Base-by-base conservation (phyloP, 2,329 filamentous ascomycete genomes). In the Ramichloridium luteum region DNA sequence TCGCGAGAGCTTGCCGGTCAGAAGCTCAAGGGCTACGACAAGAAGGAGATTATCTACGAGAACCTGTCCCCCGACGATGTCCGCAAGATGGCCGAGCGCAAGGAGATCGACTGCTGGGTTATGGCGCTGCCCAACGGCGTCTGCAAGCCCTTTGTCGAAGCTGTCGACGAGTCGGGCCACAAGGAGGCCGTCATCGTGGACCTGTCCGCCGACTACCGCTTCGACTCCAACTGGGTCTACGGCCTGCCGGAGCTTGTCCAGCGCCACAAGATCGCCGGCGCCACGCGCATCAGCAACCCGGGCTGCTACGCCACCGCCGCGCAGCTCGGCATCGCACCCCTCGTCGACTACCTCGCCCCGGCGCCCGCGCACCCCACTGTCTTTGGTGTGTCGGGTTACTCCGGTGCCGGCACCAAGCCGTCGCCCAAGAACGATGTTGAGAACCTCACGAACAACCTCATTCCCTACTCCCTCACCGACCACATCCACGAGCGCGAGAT, bases 401-500 rank as follows among this genome's bases (percentile, higher is more conserved):
- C 83, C 0, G 90, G 90, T 23, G 90, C 90, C 6, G 90, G 90
- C 46, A 93, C 86, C 28, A 94, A 93, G 67, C 85, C 84, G 1
- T 83, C 76, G 43, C 79, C 84, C 13, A 96, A 93, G 72, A 98
- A 96, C 64, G 81, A 96, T 53, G 73, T 92, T 26, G 67, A 80
- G 18, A 68, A 80, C 45, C 73, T 98, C 15, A 79, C 70, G 33
- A 75, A 92, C 64, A 94, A 94, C 62, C 64, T 96, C 38, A 80
- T 94, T 33, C 79, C 88, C 0, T 96, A 93, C 66, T 84, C 78
- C 47, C 62, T 93, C 59, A 93, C 84, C 18, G 86, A 85, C 46
- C 90, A 96, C 62, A 82, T 96, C 40, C 90, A 96, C 62, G 90
- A 98, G 67, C 74, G 73, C 28, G 90, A 96, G 57, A 90, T 96